Conservation (phyloP, 371 early-diverging fungal species). For the Mortierella sp. region DNA sequence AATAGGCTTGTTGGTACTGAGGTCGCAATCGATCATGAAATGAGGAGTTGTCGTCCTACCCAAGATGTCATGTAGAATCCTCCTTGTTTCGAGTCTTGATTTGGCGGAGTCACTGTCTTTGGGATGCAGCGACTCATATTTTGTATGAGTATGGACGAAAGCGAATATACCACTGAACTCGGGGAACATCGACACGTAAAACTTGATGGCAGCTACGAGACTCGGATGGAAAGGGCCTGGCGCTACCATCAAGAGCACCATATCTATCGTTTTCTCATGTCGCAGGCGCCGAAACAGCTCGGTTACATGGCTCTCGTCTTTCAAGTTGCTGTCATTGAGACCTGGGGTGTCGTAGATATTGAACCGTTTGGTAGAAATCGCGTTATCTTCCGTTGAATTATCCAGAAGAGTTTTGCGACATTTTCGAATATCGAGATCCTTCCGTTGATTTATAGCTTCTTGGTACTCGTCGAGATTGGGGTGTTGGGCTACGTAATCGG, state of each 20-base stretch:
- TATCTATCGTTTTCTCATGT: slow-evolving; percentile 1
- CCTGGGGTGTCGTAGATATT: not conserved
- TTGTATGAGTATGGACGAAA: slow-evolving; percentile 1
- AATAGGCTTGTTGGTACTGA: not conserved
- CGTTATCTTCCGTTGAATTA: not conserved
- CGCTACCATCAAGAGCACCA: slow-evolving; percentile 1
- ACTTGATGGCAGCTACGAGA: slow-evolving; percentile 2
- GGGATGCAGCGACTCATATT: not conserved
- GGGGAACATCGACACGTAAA: not conserved
- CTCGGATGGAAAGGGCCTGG: slow-evolving; percentile 1
- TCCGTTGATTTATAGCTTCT: slow-evolving; percentile 3
- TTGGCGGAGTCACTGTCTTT: not conserved
- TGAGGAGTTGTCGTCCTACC: slow-evolving; percentile 1
- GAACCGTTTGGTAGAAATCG: not conserved
- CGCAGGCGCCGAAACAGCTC: not conserved
- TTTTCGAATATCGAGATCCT: not conserved
- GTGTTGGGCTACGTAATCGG: not conserved
- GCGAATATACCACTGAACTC: not conserved
- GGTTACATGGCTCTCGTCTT: not conserved
- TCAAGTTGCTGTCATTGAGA: not conserved
- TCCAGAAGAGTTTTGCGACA: not conserved
- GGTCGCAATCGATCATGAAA: slow-evolving; percentile 2
- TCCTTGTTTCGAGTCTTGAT: not conserved
- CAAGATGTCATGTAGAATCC: not conserved
- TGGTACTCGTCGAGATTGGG: not conserved